Percentiles rank a stretch among this genome's conserved stretches.
Evolutionary conservation across 371 early-diverging fungal genomes (phyloP).

Genomic region (Mucor plumbeus): DNA sequence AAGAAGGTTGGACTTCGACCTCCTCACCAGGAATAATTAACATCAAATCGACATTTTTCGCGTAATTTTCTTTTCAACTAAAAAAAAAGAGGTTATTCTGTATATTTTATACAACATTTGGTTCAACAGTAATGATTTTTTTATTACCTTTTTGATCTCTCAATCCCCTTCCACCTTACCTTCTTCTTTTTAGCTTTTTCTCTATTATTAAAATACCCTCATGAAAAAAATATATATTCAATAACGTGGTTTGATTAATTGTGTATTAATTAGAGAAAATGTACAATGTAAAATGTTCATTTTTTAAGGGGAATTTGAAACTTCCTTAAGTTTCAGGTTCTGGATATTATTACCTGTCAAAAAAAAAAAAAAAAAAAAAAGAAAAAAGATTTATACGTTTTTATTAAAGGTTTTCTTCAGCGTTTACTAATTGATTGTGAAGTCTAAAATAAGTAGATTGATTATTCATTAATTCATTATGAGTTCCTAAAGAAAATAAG

Average conservation of each 20-base stretch:
- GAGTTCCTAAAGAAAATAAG: constrained; percentile 45
- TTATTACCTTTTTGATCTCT: neutral
- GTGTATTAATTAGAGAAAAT: no score
- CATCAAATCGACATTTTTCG: neutral
- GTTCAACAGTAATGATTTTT: no score
- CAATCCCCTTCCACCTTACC: neutral
- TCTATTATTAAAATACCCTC: constrained; percentile 7
- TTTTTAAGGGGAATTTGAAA: constrained; percentile 7
- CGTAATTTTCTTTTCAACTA: neutral
- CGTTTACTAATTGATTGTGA: constrained; percentile 46
- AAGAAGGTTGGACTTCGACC: constrained; percentile 68
- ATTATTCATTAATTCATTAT: constrained; percentile 57
- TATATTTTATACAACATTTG: no score
- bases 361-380: neutral
- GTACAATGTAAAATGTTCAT: no score
- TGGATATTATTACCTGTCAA: neutral
- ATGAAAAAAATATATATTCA: neutral
- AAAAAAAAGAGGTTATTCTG: neutral
- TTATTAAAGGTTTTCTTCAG: constrained; percentile 12
- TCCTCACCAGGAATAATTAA: constrained; percentile 34
- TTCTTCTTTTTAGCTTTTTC: neutral
- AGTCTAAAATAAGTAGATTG: constrained; percentile 58
- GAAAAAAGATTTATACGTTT: neutral
- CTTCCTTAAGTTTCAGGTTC: constrained; percentile 1
- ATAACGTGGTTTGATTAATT: neutral